These are phyloP conservation scores for Galium porrigens DNA, from an alignment of 305 asterid species.

Conservation along the genomic window DNA sequence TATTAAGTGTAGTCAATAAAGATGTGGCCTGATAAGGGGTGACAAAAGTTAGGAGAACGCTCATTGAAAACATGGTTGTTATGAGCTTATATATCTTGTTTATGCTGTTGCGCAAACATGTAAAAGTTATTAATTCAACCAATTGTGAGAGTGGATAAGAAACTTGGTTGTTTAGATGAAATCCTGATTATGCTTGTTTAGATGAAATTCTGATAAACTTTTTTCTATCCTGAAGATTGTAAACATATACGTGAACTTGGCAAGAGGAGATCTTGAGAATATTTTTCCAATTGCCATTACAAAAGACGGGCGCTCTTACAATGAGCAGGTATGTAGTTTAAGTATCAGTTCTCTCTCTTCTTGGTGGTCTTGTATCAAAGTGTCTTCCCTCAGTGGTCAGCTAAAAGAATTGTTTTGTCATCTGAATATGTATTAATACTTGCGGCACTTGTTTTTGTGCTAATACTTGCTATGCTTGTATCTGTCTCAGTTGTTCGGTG, in stretches of 20 bases:
- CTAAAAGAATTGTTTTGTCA: background rate
- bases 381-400: background rate
- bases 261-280: conserved; percentile 66
- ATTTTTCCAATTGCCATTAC: conserved; percentile 70
- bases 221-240: conserved; percentile 54
- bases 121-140: background rate
- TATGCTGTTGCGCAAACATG: background rate
- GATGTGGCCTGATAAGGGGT: background rate
- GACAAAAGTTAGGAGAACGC: background rate
- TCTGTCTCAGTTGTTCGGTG: conserved; percentile 55
- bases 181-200: background rate
- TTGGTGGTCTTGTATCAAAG: background rate
- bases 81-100: background rate
- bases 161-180: background rate
- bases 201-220: conserved; percentile 11
- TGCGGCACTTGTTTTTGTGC: conserved; percentile 2
- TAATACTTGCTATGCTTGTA: conserved; percentile 5
- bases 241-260: conserved; percentile 75
- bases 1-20: background rate
- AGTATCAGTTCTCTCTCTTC: background rate
- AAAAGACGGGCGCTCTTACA: conserved; percentile 89
- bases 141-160: background rate
- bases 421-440: background rate
- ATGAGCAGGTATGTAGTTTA: conserved; percentile 47
- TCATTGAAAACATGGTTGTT: background rate